Base-by-base conservation (phyloP, 2,329 filamentous ascomycete genomes). In the Aspergillus udagawae region DNA sequence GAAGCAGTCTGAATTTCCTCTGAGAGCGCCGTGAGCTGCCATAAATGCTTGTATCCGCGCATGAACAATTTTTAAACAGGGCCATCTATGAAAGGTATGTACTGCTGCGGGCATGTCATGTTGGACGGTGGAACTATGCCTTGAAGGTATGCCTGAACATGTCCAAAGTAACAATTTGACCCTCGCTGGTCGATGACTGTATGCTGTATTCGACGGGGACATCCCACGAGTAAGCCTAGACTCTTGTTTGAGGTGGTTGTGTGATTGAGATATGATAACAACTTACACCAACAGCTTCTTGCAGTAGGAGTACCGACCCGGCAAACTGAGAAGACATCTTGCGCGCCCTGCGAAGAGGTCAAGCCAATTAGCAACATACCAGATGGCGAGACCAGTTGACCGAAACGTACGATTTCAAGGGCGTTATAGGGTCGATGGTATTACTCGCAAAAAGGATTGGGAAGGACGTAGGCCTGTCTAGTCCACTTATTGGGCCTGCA, bases 391-490 rank as follows among this genome's bases (percentile, higher is more conserved):
- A 17, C 3, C 23, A 54, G 21, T 58, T 38, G 20, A 7, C 28
- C 35, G 3, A 38, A 51, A 53, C 59, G 12, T 61, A 63, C 59
- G 59, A 61, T 55, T 53, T 10, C 21, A 85, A 69, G 3, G 83
- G 83, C 1, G 82, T 85, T 0, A 86, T 80, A 0, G 83, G 83
- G 59, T 86, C 83, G 38, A 79, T 75, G 0, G 79, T 81, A 65
- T 82, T 84, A 28, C 79, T 79, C 20, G 83, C 65, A 65, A 83
- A 82, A 21, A 86, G 74, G 23, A 86, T 72, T 0, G 83, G 83
- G 57, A 81, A 77, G 25, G 74, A 73, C 1, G 59, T 61, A 59
- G 54, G 56, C 53, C 1, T 27, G 32, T 55, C 32, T 0, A 56
- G 7, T 53, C 7, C 51, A 47, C 29, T 52, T 52, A 53, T 53